phyloP scores from a whole-genome alignment of 352 stramenopile species.

The Albugo laibachii region DNA sequence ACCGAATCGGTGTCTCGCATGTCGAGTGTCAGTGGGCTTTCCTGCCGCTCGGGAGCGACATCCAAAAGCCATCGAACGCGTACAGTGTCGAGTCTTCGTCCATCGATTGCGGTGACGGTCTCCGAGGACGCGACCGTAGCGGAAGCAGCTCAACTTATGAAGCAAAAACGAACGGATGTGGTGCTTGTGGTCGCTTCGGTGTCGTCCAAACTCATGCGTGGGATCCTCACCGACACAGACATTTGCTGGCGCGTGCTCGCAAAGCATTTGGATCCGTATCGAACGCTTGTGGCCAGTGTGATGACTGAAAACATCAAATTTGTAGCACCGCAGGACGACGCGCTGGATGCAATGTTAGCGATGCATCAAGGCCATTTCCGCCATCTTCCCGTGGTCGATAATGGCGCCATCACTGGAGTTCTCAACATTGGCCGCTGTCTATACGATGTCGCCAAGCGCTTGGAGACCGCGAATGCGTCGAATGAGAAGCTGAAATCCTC shows the following conservation, averaged over 20 bases:
- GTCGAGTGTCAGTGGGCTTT: conserved; percentile 14
- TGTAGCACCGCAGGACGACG: conserved; percentile 83
- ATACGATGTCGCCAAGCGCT: conserved; percentile 93
- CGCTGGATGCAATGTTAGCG: conserved; percentile 91
- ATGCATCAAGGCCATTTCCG: conserved; percentile 97
- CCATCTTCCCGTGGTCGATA: conserved; percentile 87
- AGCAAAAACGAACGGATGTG: conserved; percentile 82
- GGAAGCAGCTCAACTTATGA: conserved; percentile 77
- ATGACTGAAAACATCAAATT: conserved; percentile 96
- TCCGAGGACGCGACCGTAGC: conserved; percentile 65
- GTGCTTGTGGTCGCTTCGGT: conserved; percentile 75
- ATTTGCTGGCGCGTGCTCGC: conserved; percentile 86
- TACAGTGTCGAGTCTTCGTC: conserved; percentile 64
- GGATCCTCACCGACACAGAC: conserved; percentile 94
- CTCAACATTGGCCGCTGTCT: conserved; percentile 98
- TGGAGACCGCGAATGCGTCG: conserved; percentile 81
- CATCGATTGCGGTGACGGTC: conserved; percentile 55
- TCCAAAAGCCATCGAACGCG: conserved; percentile 10
- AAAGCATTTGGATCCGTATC: conserved; percentile 49
- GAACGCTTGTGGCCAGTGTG: conserved; percentile 59
- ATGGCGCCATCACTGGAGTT: conserved; percentile 81
- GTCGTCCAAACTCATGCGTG: conserved; percentile 58
- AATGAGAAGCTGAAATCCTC: conserved; percentile 71
- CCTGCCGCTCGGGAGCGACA: not conserved
- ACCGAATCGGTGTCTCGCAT: conserved; percentile 15